A percentile compares a stretch with the other conserved stretches of the same genome.
phyloP scores from a whole-genome alignment of 23 red algal genomes.

The Gracilaria gracilis region DNA sequence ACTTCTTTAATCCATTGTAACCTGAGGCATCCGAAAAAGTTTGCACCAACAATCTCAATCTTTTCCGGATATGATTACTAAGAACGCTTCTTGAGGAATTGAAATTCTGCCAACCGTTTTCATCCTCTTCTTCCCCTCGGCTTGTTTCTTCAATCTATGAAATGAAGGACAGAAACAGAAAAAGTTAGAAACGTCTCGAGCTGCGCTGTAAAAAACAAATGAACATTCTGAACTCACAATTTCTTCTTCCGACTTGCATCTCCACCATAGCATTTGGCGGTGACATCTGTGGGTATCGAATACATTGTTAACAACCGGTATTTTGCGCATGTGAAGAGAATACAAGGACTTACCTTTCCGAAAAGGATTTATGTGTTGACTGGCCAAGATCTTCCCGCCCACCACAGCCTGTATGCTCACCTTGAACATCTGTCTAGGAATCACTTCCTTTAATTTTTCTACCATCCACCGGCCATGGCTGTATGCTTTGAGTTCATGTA shows the following conservation, averaged over 20 bases:
- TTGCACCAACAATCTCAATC: not conserved
- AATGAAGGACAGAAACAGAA: not conserved
- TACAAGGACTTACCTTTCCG: constrained; percentile 47
- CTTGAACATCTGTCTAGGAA: constrained; percentile 91
- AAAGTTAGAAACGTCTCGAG: not conserved
- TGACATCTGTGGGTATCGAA: constrained; percentile 50
- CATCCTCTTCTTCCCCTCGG: constrained; percentile 95
- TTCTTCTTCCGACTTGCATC: constrained; percentile 93
- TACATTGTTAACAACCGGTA: not conserved
- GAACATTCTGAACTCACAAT: constrained; percentile 42
- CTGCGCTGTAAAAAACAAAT: not conserved
- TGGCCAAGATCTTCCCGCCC: constrained; percentile 76
- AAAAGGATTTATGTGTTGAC: constrained; percentile 72
- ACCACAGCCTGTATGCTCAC: constrained; percentile 87
- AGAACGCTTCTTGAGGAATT: constrained; percentile 88
- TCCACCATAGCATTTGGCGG: constrained; percentile 93
- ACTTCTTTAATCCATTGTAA: too few relatives aligned
- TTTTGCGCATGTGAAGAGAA: not conserved
- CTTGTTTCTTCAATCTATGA: constrained; percentile 85
- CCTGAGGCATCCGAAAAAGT: too few relatives aligned
- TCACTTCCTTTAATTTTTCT: constrained; percentile 76
- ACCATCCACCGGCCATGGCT: constrained; percentile 58
- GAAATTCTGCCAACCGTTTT: constrained; percentile 81
- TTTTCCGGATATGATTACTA: constrained; percentile 36
- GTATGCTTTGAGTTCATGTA: constrained; percentile 59